Evolutionary conservation across 768 basidiomycete species (phyloP), one percentile per base, ranked within the genome.

Genomic region (Suillus subluteus): DNA sequence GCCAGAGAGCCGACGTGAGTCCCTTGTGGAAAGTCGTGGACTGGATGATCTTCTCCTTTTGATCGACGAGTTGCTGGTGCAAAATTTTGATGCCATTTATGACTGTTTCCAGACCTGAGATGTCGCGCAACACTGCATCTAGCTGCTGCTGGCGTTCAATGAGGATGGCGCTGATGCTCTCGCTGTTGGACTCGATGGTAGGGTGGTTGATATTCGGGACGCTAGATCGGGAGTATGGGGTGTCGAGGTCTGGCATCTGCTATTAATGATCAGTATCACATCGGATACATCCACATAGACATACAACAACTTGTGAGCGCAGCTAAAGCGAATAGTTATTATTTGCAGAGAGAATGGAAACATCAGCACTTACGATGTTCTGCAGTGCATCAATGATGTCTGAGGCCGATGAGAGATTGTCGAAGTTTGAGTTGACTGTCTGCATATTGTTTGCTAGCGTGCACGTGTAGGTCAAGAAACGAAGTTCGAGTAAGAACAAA

Each of bases 1-100:
- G 67, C 59, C 76, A 72, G 65, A 86, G 82, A 44, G 70, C 68
- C 8, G 73, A 73, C 6, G 0, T 5, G 5, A 35, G 35, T 35
- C 35, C 6, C 35, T 1, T 35, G 35, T 78, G 75, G 2, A 43
- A 63, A 4, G 67, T 43, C 63, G 75, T 6, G 6, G 6, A 35
- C 6, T 35, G 35, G 35, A 35, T 35, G 35, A 35, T 26, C 26
- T 26, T 26, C 26, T 26, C 26, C 26, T 26, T 26, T 35, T 1
- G 5, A 6, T 35, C 35, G 6, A 35, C 6, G 35, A 35, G 35
- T 35, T 35, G 35, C 35, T 6, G 35, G 38, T 66, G 67, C 8
- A 67, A 46, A 9, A 26, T 32, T 21, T 16, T 41, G 1, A 75
- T 59, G 21, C 48, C 46, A 13, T 66, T 48, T 68, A 74, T 65